Percentiles rank a stretch among this genome's conserved stretches.
Conservation (phyloP, 352 stramenopile species). For the Phytophthora boehmeriae region DNA sequence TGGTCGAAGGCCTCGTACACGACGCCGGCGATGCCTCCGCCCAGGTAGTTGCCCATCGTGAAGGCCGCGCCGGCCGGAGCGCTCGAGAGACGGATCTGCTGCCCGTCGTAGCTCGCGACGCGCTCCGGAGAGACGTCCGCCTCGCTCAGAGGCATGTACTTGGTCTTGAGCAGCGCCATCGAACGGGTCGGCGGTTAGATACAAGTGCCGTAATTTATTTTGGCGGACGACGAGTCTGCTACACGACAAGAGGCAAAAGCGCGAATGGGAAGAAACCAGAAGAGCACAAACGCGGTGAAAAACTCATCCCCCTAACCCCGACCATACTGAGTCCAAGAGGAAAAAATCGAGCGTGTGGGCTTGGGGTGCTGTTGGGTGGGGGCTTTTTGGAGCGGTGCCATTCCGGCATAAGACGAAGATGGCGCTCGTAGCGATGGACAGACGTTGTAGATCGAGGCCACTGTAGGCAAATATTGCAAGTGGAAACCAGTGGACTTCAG, state of each 20-base stretch:
- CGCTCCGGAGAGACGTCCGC: conserved; percentile 78
- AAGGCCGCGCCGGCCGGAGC: conserved; percentile 44
- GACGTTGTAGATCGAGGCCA: too few relatives aligned
- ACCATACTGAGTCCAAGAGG: not conserved
- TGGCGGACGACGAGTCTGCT: too few relatives aligned
- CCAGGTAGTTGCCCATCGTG: conserved; percentile 92
- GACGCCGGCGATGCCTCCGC: conserved; percentile 91
- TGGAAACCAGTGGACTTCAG: not conserved
- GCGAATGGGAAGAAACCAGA: conserved; percentile 25
- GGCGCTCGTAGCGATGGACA: too few relatives aligned
- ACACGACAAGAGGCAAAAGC: conserved; percentile 15
- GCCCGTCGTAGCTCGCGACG: conserved; percentile 79
- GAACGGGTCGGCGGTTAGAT: too few relatives aligned
- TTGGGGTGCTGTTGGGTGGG: too few relatives aligned
- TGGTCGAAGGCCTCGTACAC: conserved; percentile 92
- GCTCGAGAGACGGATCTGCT: conserved; percentile 65
- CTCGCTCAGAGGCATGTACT: conserved; percentile 90
- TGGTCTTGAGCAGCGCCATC: conserved; percentile 70
- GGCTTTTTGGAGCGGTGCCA: too few relatives aligned
- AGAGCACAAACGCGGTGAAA: conserved; percentile 1
- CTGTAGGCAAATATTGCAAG: too few relatives aligned
- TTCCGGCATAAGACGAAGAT: too few relatives aligned
- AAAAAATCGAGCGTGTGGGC: not conserved
- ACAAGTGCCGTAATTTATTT: not conserved
- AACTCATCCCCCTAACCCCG: not conserved